Evolutionary conservation across 257 asterid species (phyloP).

Genomic region (Plectranthus barbatus): DNA sequence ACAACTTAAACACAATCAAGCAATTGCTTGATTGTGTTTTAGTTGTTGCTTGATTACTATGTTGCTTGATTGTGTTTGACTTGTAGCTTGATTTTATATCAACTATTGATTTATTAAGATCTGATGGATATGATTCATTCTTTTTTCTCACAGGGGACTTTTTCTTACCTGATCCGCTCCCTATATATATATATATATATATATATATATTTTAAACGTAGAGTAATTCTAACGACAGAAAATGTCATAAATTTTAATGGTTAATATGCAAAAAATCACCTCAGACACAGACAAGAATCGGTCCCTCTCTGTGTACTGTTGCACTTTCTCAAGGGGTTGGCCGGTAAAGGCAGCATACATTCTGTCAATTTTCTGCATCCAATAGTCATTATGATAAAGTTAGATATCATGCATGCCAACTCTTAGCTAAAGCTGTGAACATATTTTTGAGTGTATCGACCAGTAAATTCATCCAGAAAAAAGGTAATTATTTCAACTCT

Average conservation of each 20-base stretch:
- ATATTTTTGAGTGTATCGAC: background rate
- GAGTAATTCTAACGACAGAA: background rate
- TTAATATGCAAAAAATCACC: conserved; percentile 39
- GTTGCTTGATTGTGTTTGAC: no score
- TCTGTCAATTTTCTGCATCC: conserved; percentile 77
- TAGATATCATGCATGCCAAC: conserved; percentile 4
- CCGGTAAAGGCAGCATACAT: conserved; percentile 91
- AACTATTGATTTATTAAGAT: no score
- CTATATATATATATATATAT: no score
- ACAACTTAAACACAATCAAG: no score
- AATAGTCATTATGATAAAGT: conserved; percentile 5
- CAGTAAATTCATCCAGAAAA: background rate
- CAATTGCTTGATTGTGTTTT: no score
- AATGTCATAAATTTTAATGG: background rate
- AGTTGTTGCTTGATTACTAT: no score
- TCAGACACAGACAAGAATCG: conserved; percentile 77
- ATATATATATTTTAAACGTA: no score
- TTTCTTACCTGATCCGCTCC: no score
- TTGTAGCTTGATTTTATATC: no score
- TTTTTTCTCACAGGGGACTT: no score
- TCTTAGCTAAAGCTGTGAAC: background rate
- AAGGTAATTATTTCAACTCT: background rate
- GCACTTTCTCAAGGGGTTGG: conserved; percentile 79
- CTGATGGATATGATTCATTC: no score
- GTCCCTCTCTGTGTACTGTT: conserved; percentile 78